Conservation (phyloP, 2,329 filamentous ascomycete species). For the Zalaria obscura region DNA sequence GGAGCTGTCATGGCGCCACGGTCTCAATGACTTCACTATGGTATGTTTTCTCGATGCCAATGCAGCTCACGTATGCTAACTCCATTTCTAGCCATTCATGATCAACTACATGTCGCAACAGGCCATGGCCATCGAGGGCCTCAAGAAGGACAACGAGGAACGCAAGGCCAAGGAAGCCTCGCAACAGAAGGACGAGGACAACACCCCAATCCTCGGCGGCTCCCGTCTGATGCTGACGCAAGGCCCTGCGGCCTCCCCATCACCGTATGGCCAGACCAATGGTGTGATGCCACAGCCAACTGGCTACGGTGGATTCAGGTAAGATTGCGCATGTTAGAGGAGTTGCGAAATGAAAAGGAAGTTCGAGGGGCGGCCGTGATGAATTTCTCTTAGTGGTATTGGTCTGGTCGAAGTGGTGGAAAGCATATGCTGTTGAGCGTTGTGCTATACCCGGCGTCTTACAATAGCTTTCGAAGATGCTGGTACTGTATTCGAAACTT, state of each 20-base stretch:
- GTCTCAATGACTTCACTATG: constrained; percentile 95
- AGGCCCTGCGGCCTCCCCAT: constrained; percentile 55
- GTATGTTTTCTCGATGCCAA: constrained; percentile 13
- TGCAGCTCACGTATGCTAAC: constrained; percentile 6
- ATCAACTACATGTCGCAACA: constrained; percentile 95
- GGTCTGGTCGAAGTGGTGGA: no score
- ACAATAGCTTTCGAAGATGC: no score
- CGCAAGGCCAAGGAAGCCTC: constrained; percentile 58
- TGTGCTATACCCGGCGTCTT: no score
- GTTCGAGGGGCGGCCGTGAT: no score
- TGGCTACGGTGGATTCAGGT: constrained; percentile 17
- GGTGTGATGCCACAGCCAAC: constrained; percentile 83
- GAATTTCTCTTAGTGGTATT: no score
- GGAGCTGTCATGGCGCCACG: constrained; percentile 93
- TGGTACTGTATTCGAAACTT: no score
- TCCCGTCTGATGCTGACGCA: constrained; percentile 91
- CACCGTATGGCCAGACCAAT: constrained; percentile 66
- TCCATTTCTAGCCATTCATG: constrained; percentile 59
- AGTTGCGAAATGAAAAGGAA: no score
- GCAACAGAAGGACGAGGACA: constrained; percentile 83
- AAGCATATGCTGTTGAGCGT: no score
- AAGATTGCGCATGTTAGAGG: not conserved
- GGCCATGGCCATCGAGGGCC: constrained; percentile 64
- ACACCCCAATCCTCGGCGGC: constrained; percentile 80
- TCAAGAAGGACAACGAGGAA: constrained; percentile 95